Evolutionary conservation across 208 protist species (phyloP), one percentile per base, ranked within the genome.

Genomic region (Leptomonas pyrrhocoris): DNA sequence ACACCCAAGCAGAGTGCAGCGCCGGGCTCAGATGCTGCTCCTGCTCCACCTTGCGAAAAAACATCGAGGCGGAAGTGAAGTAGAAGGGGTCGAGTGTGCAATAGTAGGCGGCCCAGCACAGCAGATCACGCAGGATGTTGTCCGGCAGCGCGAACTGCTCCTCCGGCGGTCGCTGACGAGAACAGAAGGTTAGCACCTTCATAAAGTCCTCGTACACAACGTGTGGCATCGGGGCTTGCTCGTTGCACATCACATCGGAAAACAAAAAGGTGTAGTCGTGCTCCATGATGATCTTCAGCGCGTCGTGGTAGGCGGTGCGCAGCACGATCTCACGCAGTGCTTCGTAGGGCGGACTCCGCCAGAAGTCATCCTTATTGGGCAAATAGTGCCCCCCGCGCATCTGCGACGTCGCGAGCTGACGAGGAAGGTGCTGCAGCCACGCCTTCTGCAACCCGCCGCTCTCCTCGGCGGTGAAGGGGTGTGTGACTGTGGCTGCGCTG

Each of bases 131-230:
- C 30, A 93, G 66, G 5, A 93, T 34, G 2, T 45, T 27, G 7
- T 80, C 61, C 0, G 79, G 56, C 18, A 96, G 71, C 40, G 80
- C 80, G 58, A 96, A 96, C 77, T 96, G 92, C 59, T 88, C 83
- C 79, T 95, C 86, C 13, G 92, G 92, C 46, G 77, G 86, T 3
- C 71, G 76, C 77, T 96, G 92, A 19, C 86, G 74, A 0, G 86
- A 91, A 6, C 82, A 46, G 54, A 96, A 95, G 15, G 89, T 93
- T 13, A 85, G 72, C 28, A 73, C 84, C 62, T 93, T 86, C 89
- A 94, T 92, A 25, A 96, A 82, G 64, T 96, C 92, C 40, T 94
- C 89, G 75, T 96, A 96, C 55, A 96, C 68, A 15, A 94, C 77
- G 56, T 96, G 89, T 18, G 92, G 92, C 62, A 94, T 78, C 23